Percentiles rank a stretch among this genome's conserved stretches.
Evolutionary conservation across 2,329 filamentous ascomycete genomes (phyloP).

Genomic region (Rhynchosporium graminicola): DNA sequence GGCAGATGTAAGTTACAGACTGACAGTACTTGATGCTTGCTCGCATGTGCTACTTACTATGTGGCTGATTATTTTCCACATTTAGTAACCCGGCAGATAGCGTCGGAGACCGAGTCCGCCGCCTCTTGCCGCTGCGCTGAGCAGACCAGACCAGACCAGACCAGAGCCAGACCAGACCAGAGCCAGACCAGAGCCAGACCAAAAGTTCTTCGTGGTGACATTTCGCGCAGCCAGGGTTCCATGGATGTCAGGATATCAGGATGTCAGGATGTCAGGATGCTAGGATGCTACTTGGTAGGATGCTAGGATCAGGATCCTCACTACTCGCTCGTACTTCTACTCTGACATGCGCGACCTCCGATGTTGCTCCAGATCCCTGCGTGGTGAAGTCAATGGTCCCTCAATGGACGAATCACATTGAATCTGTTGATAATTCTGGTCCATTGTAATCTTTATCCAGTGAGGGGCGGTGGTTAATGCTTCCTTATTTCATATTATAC

Average conservation of each 20-base stretch:
- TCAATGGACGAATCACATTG: slow-evolving; percentile 5
- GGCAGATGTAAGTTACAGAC: no score
- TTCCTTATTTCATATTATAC: background rate
- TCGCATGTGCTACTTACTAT: no score
- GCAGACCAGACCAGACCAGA: no score
- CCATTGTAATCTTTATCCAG: background rate
- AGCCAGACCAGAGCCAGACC: no score
- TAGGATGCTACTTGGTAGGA: background rate
- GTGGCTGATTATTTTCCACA: background rate
- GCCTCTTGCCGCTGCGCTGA: background rate
- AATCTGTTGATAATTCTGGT: slow-evolving; percentile 21
- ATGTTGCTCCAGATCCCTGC: slow-evolving; percentile 15
- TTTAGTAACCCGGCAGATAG: background rate
- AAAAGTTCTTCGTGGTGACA: background rate
- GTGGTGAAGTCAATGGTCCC: background rate
- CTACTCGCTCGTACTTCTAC: no score
- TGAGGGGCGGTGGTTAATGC: slow-evolving; percentile 2
- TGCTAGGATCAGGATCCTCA: background rate
- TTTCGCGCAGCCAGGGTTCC: background rate
- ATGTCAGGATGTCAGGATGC: background rate
- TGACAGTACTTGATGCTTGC: no score
- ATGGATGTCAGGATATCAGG: no score
- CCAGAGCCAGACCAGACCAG: no score
- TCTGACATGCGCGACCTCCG: slow-evolving; percentile 16
- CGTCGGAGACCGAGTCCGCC: slow-evolving; percentile 1